Evolutionary conservation across 768 basidiomycete species (phyloP).

Genomic region (Xanthoconium purpureum): DNA sequence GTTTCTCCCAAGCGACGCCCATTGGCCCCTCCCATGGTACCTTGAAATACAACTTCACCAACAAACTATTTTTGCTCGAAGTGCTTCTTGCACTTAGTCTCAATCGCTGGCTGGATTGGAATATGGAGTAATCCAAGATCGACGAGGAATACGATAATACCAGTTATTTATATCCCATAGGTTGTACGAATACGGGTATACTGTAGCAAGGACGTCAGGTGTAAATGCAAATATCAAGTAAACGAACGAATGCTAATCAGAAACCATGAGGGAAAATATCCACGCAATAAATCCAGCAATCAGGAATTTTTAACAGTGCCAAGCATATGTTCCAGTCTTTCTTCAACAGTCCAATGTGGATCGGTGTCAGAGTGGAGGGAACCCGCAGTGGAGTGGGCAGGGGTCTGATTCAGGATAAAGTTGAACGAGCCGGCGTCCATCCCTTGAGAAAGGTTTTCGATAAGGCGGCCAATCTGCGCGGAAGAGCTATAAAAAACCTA

Average conservation of each 20-base stretch:
- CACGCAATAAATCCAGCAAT: conserved; percentile 27
- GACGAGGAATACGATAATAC: conserved; percentile 15
- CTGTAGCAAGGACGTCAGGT: conserved; percentile 18
- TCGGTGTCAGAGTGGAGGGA: conserved; percentile 62
- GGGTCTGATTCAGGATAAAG: conserved; percentile 46
- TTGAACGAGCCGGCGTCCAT: conserved; percentile 85
- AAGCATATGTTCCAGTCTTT: conserved; percentile 72
- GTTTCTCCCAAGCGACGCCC: conserved; percentile 48
- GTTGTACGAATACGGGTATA: conserved; percentile 34
- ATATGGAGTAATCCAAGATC: conserved; percentile 34
- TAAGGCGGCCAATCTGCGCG: conserved; percentile 77
- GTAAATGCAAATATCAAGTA: conserved; percentile 18
- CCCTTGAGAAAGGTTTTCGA: conserved; percentile 78
- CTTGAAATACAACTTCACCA: conserved; percentile 60
- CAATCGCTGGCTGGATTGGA: conserved; percentile 72
- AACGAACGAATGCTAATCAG: conserved; percentile 14
- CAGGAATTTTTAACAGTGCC: conserved; percentile 34
- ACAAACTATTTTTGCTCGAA: conserved; percentile 59
- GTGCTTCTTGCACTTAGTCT: conserved; percentile 63
- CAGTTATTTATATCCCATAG: conserved; percentile 34
- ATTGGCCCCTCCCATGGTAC: conserved; percentile 65
- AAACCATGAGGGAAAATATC: conserved; percentile 8
- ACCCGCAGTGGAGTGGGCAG: conserved; percentile 58
- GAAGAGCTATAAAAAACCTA: conserved; percentile 48
- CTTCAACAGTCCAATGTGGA: conserved; percentile 69